Conservation (phyloP, 352 stramenopile genomes). For the Saprolegnia parasitica region DNA sequence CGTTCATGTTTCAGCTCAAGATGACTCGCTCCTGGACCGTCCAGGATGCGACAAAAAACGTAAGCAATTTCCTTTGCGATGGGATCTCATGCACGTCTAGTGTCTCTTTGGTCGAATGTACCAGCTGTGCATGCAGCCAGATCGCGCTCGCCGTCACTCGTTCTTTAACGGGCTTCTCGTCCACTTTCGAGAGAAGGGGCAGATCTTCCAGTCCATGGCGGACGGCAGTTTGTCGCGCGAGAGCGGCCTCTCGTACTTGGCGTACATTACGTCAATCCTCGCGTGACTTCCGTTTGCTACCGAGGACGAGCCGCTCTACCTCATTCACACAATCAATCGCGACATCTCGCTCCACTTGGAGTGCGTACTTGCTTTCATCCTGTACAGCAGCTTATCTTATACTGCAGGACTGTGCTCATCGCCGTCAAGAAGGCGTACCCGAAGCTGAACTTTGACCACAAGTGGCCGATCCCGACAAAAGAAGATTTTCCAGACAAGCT, state of each 20-base stretch:
- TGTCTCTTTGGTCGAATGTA: conserved; percentile 72
- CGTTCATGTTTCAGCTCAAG: conserved; percentile 61
- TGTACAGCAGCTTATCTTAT: neutral
- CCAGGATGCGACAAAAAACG: conserved; percentile 55
- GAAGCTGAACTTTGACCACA: neutral
- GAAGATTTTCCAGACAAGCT: neutral
- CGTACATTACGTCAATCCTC: conserved; percentile 65
- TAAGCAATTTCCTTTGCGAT: neutral
- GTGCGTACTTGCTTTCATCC: conserved; percentile 37
- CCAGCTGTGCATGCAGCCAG: conserved; percentile 47
- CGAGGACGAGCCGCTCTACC: conserved; percentile 75
- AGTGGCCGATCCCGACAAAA: neutral
- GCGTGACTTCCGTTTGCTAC: conserved; percentile 68
- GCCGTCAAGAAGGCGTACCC: conserved; percentile 50
- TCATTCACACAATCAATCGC: conserved; percentile 86
- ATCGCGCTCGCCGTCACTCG: conserved; percentile 42
- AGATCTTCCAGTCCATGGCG: conserved; percentile 33
- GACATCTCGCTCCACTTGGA: conserved; percentile 71
- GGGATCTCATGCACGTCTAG: conserved; percentile 33
- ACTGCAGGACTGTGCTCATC: conserved; percentile 50
- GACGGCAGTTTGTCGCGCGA: conserved; percentile 5
- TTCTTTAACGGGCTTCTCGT: conserved; percentile 67
- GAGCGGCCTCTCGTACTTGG: conserved; percentile 59
- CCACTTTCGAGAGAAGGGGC: conserved; percentile 60
- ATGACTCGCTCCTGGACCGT: conserved; percentile 49